Evolutionary conservation across 75 land plant genomes (phyloP), one percentile per base, ranked within the genome.

Genomic region (Cunninghamia lanceolata): DNA sequence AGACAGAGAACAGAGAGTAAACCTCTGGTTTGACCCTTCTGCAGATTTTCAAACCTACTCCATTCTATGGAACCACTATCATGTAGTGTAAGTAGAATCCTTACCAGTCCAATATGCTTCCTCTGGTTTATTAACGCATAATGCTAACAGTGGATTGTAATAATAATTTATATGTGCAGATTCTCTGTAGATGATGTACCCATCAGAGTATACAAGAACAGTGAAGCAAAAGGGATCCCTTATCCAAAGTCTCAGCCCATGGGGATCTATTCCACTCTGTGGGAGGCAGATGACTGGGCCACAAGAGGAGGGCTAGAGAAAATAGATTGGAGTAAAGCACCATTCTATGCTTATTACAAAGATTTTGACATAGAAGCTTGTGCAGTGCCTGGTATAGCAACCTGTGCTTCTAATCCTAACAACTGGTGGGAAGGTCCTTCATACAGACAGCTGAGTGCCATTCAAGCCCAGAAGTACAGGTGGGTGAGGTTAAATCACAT

Each of bases 231-330:
- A 34, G 95, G 96, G 9, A 78, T 92, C 17, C 87, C 91, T 16
- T 97, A 85, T 91, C 97, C 94, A 2, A 87, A 70, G 14, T 30
- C 9, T 13, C 95, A 93, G 84, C 90, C 94, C 28, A 97, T 97
- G 99, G 88, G 89, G 10, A 84, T 97, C 53, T 91, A 88, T 87
- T 92, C 96, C 32, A 94, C 93, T 4, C 85, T 97, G 39, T 97
- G 97, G 96, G 90, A 97, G 43, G 99, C 93, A 14, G 97, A 94
- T 32, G 85, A 89, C 43, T 97, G 99, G 99, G 99, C 99, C 5
- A 97, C 99, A 25, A 43, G 93, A 16, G 97, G 96, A 3, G 99
- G 97, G 0, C 47, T 88, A 3, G 99, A 90, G 89, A 95, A 95
- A 84, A 94, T 93, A 34, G 89, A 97, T 82, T 97, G 95, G 94